Conservation (phyloP, 176 grass and related monocot species). For the Bonia amplexicaulis region DNA sequence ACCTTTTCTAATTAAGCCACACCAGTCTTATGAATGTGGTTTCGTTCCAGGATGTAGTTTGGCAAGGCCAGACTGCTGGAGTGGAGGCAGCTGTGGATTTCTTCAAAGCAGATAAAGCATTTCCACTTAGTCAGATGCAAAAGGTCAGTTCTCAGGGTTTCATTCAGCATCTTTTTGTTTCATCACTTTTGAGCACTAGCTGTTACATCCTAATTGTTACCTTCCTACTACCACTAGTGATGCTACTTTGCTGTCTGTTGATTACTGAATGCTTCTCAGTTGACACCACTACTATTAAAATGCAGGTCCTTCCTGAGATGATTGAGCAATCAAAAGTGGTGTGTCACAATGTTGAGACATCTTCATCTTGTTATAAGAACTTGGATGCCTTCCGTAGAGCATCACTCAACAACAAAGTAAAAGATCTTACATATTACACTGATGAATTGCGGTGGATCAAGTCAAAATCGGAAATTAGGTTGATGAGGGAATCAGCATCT, state of each 20-base stretch:
- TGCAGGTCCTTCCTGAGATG: conserved; percentile 79
- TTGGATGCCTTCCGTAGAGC: conserved; percentile 66
- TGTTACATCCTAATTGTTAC: conserved; percentile 2
- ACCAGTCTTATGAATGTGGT: conserved; percentile 26
- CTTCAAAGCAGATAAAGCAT: conserved; percentile 84
- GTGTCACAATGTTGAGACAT: conserved; percentile 75
- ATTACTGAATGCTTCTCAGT: conserved; percentile 3
- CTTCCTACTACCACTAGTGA: neutral
- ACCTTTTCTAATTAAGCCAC: conserved; percentile 2
- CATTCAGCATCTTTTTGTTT: neutral
- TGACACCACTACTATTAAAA: conserved; percentile 15
- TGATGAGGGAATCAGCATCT: conserved; percentile 90
- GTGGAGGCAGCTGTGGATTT: conserved; percentile 74
- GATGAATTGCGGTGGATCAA: conserved; percentile 89
- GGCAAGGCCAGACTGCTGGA: conserved; percentile 93
- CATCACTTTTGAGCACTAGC: neutral
- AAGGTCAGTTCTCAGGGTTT: conserved; percentile 55
- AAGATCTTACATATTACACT: conserved; percentile 66
- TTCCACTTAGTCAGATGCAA: conserved; percentile 62
- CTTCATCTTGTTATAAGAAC: conserved; percentile 59
- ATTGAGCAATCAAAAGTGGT: conserved; percentile 57
- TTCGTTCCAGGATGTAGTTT: conserved; percentile 58
- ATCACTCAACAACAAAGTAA: conserved; percentile 55
- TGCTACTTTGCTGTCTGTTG: neutral
- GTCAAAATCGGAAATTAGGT: conserved; percentile 66